A percentile compares a stretch with the other conserved stretches of the same genome.
Conservation (phyloP, 345 rosid species). For the Eucalyptus viminalis region DNA sequence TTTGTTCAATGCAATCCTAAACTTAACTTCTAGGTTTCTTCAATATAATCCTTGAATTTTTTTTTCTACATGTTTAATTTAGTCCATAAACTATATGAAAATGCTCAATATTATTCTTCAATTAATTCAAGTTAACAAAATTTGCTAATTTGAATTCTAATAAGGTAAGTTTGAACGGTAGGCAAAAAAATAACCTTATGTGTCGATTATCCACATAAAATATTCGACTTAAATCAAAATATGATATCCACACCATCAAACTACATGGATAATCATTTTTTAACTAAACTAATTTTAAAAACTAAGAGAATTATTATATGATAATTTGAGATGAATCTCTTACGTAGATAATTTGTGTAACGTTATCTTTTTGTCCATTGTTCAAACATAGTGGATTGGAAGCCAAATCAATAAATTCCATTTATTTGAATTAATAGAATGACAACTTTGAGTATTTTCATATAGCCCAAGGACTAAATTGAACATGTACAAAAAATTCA, state of each 20-base stretch:
- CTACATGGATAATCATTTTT: not conserved
- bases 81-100: not conserved
- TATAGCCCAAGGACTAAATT: not conserved
- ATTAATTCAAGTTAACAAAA: fast-evolving
- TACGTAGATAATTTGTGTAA: not conserved
- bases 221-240: fast-evolving
- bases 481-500: not conserved
- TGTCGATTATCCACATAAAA: not conserved
- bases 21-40: not conserved
- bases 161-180: fast-evolving
- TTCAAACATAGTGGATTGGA: not conserved
- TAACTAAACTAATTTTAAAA: not conserved
- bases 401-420: fast-evolving
- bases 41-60: not conserved
- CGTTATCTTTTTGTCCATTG: fast-evolving
- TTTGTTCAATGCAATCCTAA: not conserved
- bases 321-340: not conserved
- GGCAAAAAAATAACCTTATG: not conserved
- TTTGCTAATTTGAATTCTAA: not conserved
- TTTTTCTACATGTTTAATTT: not conserved
- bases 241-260: not conserved
- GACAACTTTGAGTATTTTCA: not conserved
- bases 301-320: not conserved
- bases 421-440: not conserved
- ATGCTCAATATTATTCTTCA: not conserved